phyloP scores from a whole-genome alignment of 2,329 filamentous ascomycete species.

The Colletotrichum scovillei region DNA sequence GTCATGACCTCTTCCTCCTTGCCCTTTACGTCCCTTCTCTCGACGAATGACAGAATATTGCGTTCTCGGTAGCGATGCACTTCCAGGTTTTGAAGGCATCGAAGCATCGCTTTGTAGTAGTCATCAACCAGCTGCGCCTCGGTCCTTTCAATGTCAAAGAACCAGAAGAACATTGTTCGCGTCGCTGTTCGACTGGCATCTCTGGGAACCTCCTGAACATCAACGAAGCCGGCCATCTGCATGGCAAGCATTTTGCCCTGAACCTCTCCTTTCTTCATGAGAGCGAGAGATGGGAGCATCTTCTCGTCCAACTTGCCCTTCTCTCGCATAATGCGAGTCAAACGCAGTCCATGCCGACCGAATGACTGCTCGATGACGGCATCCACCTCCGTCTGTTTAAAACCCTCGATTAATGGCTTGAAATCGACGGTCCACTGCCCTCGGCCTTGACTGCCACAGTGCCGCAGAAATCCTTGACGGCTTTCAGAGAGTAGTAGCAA shows the following conservation, averaged over 20 bases:
- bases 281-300: slow-evolving; percentile 80
- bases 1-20: slow-evolving; percentile 85
- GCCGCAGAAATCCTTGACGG: slow-evolving; percentile 74
- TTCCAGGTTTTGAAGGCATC: slow-evolving; percentile 82
- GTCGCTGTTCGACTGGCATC: slow-evolving; percentile 85
- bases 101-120: slow-evolving; percentile 89
- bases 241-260: slow-evolving; percentile 87
- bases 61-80: slow-evolving; percentile 79
- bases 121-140: slow-evolving; percentile 79
- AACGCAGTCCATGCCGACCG: slow-evolving; percentile 79
- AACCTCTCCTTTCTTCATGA: slow-evolving; percentile 88
- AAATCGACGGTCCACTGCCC: slow-evolving; percentile 90
- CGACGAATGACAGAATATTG: slow-evolving; percentile 81
- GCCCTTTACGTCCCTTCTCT: slow-evolving; percentile 86
- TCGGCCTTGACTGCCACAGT: slow-evolving; percentile 70
- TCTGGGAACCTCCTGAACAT: slow-evolving; percentile 93
- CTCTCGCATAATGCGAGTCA: slow-evolving; percentile 86
- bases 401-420: slow-evolving; percentile 72
- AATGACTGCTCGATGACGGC: slow-evolving; percentile 82
- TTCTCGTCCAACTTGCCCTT: slow-evolving; percentile 98
- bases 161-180: slow-evolving; percentile 92
- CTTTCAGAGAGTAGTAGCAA: slow-evolving; percentile 79
- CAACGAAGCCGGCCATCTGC: slow-evolving; percentile 86
- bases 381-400: slow-evolving; percentile 85
- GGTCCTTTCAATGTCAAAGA: slow-evolving; percentile 82